Evolutionary conservation across 1,284 basidiomycete species (phyloP), one percentile per base, ranked within the genome.

Genomic region (Xerocomus minutiporus): DNA sequence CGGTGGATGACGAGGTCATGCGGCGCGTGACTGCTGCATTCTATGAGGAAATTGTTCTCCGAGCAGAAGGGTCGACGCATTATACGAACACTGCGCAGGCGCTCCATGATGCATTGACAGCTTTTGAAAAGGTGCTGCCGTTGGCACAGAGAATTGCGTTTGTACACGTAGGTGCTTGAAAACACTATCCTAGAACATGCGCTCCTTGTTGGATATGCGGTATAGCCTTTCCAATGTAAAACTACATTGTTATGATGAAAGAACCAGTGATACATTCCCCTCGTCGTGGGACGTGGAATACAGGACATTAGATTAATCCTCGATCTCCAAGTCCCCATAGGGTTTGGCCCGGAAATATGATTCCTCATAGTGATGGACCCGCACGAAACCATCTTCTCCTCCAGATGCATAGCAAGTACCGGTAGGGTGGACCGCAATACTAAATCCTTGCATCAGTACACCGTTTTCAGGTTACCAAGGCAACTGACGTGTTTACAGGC

Each of bases 351-450:
- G 87, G 81, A 91, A 94, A 73, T 96, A 96, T 48, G 84, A 88
- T 57, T 94, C 91, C 66, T 96, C 93, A 65, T 88, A 95, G 71
- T 93, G 87, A 71, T 95, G 92, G 55, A 97, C 86, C 42, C 93
- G 85, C 41, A 96, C 85, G 72, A 93, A 97, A 46, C 94, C 95
- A 67, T 99, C 97, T 73, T 99, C 97, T 65, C 93, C 89, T 44
- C 97, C 97, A 3, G 93, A 96, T 12, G 95, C 93, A 66, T 95
- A 99, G 47, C 82, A 83, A 47, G 84, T 90, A 42, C 95, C 94
- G 48, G 83, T 79, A 11, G 97, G 96, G 67, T 97, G 93, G 7
- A 96, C 86, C 29, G 95, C 95, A 57, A 99, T 88, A 2, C 88
- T 91, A 56, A 20, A 17, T 9, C 29, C 15, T 23, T 11, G 52